A percentile compares a stretch with the other conserved stretches of the same genome.
phyloP scores from a whole-genome alignment of 2,329 filamentous ascomycete genomes.

The Fusarium longipes region DNA sequence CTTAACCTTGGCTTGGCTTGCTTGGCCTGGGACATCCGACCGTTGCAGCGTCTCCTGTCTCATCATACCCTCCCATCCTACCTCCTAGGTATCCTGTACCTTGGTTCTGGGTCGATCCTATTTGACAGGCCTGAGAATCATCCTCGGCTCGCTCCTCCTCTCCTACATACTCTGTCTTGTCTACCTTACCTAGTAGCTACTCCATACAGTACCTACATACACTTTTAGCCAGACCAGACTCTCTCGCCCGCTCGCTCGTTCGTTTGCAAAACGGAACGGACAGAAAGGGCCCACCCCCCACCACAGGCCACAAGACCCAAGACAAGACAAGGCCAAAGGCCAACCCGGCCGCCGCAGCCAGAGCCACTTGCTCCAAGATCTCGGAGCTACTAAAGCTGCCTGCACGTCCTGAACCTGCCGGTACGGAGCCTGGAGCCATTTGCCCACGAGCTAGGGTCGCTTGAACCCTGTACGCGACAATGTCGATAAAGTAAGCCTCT shows the following conservation, averaged over 20 bases:
- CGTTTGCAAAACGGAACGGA: slow-evolving; percentile 33
- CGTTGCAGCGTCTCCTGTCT: slow-evolving; percentile 20
- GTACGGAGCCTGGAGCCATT: slow-evolving; percentile 49
- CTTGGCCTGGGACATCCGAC: slow-evolving; percentile 14
- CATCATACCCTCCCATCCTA: slow-evolving; percentile 11
- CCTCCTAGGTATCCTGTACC: slow-evolving; percentile 25
- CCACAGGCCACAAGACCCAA: slow-evolving; percentile 38
- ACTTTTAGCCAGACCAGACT: slow-evolving; percentile 33
- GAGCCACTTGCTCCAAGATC: slow-evolving; percentile 48
- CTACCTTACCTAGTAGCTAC: background rate
- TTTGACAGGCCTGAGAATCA: slow-evolving; percentile 27
- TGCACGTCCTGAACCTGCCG: slow-evolving; percentile 48
- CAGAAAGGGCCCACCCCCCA: slow-evolving; percentile 46
- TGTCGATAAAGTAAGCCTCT: slow-evolving; percentile 67
- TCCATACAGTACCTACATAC: slow-evolving; percentile 5
- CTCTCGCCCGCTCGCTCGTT: background rate
- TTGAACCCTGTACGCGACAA: slow-evolving; percentile 55
- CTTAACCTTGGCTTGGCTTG: slow-evolving; percentile 14
- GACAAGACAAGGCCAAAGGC: slow-evolving; percentile 41
- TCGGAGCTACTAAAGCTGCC: slow-evolving; percentile 48
- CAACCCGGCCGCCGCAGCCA: slow-evolving; percentile 38
- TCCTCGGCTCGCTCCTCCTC: slow-evolving; percentile 21
- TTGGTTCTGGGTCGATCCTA: slow-evolving; percentile 33
- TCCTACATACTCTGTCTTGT: background rate
- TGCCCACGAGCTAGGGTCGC: slow-evolving; percentile 50